Evolutionary conservation across 176 grass and related monocot species (phyloP).

Genomic region (Aegilops umbellulata): DNA sequence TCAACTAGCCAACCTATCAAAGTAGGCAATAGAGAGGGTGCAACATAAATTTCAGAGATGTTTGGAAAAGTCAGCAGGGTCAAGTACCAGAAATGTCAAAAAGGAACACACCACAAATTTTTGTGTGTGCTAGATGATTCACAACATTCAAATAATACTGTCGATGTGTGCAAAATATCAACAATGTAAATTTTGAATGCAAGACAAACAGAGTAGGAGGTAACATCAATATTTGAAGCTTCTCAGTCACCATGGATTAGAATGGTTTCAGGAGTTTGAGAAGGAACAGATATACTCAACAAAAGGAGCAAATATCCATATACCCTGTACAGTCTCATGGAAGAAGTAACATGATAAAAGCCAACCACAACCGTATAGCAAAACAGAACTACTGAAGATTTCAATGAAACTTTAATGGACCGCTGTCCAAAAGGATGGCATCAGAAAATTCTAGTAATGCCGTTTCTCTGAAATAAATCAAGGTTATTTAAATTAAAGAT

Average conservation of each 20-base stretch:
- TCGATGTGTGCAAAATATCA: not conserved
- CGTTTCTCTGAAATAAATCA: too few species aligned
- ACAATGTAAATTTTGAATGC: not conserved
- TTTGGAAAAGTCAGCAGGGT: not conserved
- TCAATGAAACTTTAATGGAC: too few species aligned
- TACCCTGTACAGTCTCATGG: not conserved
- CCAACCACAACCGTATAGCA: not conserved
- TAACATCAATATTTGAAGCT: not conserved
- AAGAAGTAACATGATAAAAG: not conserved
- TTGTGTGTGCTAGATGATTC: not conserved
- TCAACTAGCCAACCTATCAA: not conserved
- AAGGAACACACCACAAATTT: not conserved
- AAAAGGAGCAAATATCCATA: not conserved
- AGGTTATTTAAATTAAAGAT: not conserved
- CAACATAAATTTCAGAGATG: not conserved
- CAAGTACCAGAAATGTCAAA: not conserved
- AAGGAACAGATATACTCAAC: not conserved
- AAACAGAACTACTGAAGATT: not conserved
- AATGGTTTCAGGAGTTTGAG: not conserved
- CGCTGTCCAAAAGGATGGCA: too few species aligned
- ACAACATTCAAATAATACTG: not conserved
- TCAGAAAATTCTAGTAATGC: too few species aligned
- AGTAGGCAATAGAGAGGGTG: not conserved
- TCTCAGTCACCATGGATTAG: not conserved
- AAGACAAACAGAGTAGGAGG: constrained; percentile 6